Conservation (phyloP, 257 asterid species). For the Jacaranda mimosifolia region DNA sequence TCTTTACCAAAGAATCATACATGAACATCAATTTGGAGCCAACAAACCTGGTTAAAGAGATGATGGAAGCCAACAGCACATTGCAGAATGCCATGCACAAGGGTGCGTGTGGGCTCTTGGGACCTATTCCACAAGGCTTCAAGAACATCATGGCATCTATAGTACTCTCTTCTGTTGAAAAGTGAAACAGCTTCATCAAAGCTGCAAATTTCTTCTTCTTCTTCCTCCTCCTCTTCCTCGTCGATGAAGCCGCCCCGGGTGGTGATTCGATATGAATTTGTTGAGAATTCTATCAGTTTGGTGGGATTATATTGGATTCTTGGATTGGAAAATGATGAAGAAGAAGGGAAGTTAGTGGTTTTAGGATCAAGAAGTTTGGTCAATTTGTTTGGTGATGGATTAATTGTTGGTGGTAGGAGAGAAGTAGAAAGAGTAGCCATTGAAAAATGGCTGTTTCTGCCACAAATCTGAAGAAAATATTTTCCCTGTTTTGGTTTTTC, state of each 20-base stretch:
- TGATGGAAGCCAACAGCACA: slow-evolving; percentile 93
- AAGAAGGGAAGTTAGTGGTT: slow-evolving; percentile 15
- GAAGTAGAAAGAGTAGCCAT: slow-evolving; percentile 51
- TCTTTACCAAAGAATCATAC: too few species aligned
- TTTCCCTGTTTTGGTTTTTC: slow-evolving; percentile 18
- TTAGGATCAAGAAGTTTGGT: background rate
- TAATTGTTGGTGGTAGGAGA: slow-evolving; percentile 44
- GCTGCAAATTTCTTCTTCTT: slow-evolving; percentile 47
- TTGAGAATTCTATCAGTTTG: slow-evolving; percentile 11
- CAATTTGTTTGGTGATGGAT: slow-evolving; percentile 38
- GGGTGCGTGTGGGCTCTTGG: slow-evolving; percentile 70
- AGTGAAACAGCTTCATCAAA: slow-evolving; percentile 75
- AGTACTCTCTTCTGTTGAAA: slow-evolving; percentile 74
- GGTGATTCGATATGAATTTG: slow-evolving; percentile 57
- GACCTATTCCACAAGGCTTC: slow-evolving; percentile 75
- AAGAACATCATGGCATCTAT: slow-evolving; percentile 85
- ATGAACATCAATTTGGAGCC: background rate
- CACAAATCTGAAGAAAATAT: slow-evolving; percentile 14
- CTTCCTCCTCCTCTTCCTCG: slow-evolving; percentile 58
- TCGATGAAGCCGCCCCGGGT: slow-evolving; percentile 56
- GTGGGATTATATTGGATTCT: slow-evolving; percentile 15
- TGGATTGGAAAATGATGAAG: slow-evolving; percentile 25
- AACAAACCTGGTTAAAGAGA: slow-evolving; percentile 73
- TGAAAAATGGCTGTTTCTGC: slow-evolving; percentile 26
- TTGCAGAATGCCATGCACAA: slow-evolving; percentile 75